Percentiles rank a stretch among this genome's conserved stretches.
Evolutionary conservation across 345 rosid species (phyloP).

Genomic region (Carallia pectinifolia): DNA sequence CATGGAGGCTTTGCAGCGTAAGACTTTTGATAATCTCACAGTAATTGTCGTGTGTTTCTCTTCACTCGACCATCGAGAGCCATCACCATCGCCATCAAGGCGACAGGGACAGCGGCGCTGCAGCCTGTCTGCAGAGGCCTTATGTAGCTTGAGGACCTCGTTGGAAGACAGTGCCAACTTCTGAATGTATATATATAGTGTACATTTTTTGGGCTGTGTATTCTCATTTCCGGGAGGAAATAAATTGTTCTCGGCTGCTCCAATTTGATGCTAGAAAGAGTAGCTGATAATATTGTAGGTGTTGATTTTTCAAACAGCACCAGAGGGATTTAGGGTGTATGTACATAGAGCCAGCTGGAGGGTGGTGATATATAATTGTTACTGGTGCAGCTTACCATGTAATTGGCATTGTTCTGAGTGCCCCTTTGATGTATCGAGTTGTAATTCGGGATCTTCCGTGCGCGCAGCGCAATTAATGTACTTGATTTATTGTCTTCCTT

Average conservation of each 20-base stretch:
- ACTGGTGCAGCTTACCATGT: neutral
- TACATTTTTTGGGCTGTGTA: slow-evolving; percentile 7
- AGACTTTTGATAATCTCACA: slow-evolving; percentile 74
- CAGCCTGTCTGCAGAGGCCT: slow-evolving; percentile 66
- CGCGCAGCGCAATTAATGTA: too few relatives aligned
- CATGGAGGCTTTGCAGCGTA: slow-evolving; percentile 59
- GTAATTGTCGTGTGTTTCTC: slow-evolving; percentile 70
- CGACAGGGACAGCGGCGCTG: slow-evolving; percentile 49
- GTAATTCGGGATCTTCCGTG: neutral
- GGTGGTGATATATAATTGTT: slow-evolving; percentile 26
- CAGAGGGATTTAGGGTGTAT: slow-evolving; percentile 11
- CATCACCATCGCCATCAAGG: slow-evolving; percentile 33
- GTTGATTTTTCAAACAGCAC: slow-evolving; percentile 14
- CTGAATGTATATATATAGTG: slow-evolving; percentile 19
- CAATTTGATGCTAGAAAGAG: slow-evolving; percentile 36
- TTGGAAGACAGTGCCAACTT: slow-evolving; percentile 44
- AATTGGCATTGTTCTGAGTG: neutral
- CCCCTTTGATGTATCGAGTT: slow-evolving; percentile 7
- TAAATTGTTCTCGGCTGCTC: slow-evolving; percentile 40
- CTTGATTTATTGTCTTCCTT: neutral
- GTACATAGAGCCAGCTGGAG: slow-evolving; percentile 21
- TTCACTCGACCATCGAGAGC: slow-evolving; percentile 39
- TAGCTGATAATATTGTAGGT: slow-evolving; percentile 40
- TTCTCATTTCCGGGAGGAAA: neutral
- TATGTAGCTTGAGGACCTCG: slow-evolving; percentile 57